phyloP scores from a whole-genome alignment of 1,284 basidiomycete species.

The Apiotrichum porosum region DNA sequence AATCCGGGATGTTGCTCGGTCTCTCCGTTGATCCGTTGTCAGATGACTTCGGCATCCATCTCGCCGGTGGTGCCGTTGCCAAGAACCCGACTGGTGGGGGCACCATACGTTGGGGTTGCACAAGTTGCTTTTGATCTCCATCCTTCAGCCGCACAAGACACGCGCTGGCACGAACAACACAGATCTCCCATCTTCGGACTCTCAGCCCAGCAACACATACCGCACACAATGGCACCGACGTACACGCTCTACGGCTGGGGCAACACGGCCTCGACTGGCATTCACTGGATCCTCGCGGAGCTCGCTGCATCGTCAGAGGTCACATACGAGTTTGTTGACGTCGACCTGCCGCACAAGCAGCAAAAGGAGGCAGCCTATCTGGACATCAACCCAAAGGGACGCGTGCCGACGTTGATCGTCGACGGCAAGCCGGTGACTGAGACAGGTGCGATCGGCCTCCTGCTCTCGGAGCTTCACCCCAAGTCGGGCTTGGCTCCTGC shows the following conservation, averaged over 20 bases:
- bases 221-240: too few relatives aligned
- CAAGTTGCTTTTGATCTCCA: too few relatives aligned
- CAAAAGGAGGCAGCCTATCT: slow-evolving; percentile 20
- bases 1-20: too few relatives aligned
- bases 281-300: slow-evolving; percentile 26
- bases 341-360: slow-evolving; percentile 11
- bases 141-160: too few relatives aligned
- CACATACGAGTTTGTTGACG: slow-evolving; percentile 9
- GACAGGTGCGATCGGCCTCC: slow-evolving; percentile 18
- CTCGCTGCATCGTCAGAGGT: slow-evolving; percentile 11
- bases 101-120: too few relatives aligned
- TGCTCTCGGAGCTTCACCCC: slow-evolving; percentile 18
- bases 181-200: too few relatives aligned
- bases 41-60: too few relatives aligned
- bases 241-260: slow-evolving; percentile 21
- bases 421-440: slow-evolving; percentile 13
- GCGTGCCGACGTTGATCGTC: slow-evolving; percentile 19
- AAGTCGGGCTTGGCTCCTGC: slow-evolving; percentile 9
- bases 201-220: too few relatives aligned
- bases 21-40: too few relatives aligned
- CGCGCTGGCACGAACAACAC: too few relatives aligned
- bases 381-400: slow-evolving; percentile 22
- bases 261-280: slow-evolving; percentile 18
- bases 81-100: too few relatives aligned
- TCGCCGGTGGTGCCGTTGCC: too few relatives aligned